Percentiles rank a stretch among this genome's conserved stretches.
Evolutionary conservation across 1,284 basidiomycete species (phyloP).

Genomic region (Coniophora puteana): DNA sequence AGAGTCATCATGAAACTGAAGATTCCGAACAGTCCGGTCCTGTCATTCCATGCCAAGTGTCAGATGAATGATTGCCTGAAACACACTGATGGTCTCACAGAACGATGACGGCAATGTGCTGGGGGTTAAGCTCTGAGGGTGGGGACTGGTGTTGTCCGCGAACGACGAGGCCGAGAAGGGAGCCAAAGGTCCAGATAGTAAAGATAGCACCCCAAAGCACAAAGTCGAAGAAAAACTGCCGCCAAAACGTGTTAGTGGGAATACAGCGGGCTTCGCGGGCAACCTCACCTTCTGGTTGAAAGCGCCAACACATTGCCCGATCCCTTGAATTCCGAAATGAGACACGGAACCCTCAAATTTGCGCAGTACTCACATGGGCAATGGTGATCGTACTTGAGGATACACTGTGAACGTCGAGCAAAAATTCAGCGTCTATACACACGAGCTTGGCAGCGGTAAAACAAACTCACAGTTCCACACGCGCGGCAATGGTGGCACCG

Average conservation of each 20-base stretch:
- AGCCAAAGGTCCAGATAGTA: constrained; percentile 48
- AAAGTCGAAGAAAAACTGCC: constrained; percentile 57
- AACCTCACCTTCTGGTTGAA: constrained; percentile 53
- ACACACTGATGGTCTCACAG: constrained; percentile 19
- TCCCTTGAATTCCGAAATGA: constrained; percentile 39
- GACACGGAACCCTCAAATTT: neutral
- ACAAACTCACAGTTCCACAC: constrained; percentile 46
- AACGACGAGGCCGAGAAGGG: constrained; percentile 40
- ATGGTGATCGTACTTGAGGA: constrained; percentile 63
- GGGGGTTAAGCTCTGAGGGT: constrained; percentile 19
- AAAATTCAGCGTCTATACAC: neutral
- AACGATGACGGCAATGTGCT: constrained; percentile 24
- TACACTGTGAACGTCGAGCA: constrained; percentile 38
- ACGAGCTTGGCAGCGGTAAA: neutral
- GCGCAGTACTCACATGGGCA: constrained; percentile 39
- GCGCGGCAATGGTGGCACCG: constrained; percentile 61
- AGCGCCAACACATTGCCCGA: constrained; percentile 69
- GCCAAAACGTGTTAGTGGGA: constrained; percentile 1
- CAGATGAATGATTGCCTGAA: neutral
- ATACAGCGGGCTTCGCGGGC: neutral
- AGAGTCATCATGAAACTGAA: constrained; percentile 60
- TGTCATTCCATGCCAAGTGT: constrained; percentile 14
- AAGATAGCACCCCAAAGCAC: constrained; percentile 48
- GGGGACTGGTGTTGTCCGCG: constrained; percentile 15
- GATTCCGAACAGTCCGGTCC: constrained; percentile 54